Evolutionary conservation across 2,329 filamentous ascomycete genomes (phyloP), one percentile per base, ranked within the genome.

Genomic region (Achaetomium macrosporum): DNA sequence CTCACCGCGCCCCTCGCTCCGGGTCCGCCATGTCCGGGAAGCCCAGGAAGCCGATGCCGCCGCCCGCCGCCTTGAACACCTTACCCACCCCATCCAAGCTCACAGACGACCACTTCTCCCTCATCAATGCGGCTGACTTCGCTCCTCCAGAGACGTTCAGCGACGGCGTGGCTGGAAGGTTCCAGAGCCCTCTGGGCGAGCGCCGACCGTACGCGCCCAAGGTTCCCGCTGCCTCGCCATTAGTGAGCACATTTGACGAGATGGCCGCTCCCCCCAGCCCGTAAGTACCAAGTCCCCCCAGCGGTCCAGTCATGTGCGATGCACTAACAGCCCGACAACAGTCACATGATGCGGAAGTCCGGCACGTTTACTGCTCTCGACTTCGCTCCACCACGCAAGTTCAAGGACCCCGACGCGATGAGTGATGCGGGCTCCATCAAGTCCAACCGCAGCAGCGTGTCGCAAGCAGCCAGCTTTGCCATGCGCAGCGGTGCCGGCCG

Each of bases 71-170:
- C 12, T 79, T 99, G 17, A 79, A 75, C 45, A 85, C 88, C 1
- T 76, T 99, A 17, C 92, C 92, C 10, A 95, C 90, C 1, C 92
- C 93, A 0, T 84, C 86, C 47, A 87, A 90, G 73, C 77, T 99
- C 40, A 87, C 77, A 64, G 91, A 95, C 56, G 90, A 96, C 66
- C 79, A 82, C 2, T 84, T 95, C 59, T 82, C 87, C 42, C 68
- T 87, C 72, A 63, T 83, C 60, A 73, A 73, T 46, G 78, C 90
- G 0, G 80, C 86, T 53, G 92, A 96, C 61, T 97, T 96, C 69
- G 93, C 93, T 0, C 93, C 93, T 20, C 90, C 88, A 1, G 75
- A 79, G 20, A 77, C 71, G 17, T 78, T 83, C 65, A 76, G 74
- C 58, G 88, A 92, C 33, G 81, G 85, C 55, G 82, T 79, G 57